Evolutionary conservation across 345 rosid genomes (phyloP), one percentile per base, ranked within the genome.

Genomic region (Heritiera littoralis): DNA sequence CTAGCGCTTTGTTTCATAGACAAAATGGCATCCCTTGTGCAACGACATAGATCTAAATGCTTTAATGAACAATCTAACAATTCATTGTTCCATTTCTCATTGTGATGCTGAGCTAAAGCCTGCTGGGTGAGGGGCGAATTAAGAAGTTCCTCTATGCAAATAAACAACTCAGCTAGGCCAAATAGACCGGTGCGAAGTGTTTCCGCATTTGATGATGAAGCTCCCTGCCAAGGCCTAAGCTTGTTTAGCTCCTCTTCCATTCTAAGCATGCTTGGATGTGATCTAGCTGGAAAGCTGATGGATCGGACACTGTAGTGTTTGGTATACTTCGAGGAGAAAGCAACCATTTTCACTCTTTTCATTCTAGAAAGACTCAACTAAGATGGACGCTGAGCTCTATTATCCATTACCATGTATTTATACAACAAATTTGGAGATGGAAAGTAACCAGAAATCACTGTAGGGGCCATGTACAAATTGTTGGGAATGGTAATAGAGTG

Each of bases 231-330:
- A 43, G 88, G 81, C 69, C 72, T 84, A 30, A 88, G 86, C 80
- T 83, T 88, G 82, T 83, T 81, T 30, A 90, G 82, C 73, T 86
- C 83, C 80, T 86, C 84, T 85, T 90, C 85, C 55, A 92, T 71
- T 76, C 74, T 84, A 51, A 46, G 55, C 0, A 85, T 45, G 56
- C 75, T 85, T 0, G 94, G 94, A 79, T 90, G 89, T 18, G 86
- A 86, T 80, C 90, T 80, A 18, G 89, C 85, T 1, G 96, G 94
- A 72, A 92, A 89, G 80, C 94, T 92, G 75, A 86, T 65, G 12
- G 91, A 93, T 80, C 92, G 83, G 40, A 84, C 79, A 49, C 82
- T 81, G 86, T 85, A 23, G 28, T 81, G 68, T 56, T 77, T 77
- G 13, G 78, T 71, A 40, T 80, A 41, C 41, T 83, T 77, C 0